A percentile compares a stretch with the other conserved stretches of the same genome.
Evolutionary conservation across 2,329 filamentous ascomycete species (phyloP).

Genomic region (Xylariaceae sp.): DNA sequence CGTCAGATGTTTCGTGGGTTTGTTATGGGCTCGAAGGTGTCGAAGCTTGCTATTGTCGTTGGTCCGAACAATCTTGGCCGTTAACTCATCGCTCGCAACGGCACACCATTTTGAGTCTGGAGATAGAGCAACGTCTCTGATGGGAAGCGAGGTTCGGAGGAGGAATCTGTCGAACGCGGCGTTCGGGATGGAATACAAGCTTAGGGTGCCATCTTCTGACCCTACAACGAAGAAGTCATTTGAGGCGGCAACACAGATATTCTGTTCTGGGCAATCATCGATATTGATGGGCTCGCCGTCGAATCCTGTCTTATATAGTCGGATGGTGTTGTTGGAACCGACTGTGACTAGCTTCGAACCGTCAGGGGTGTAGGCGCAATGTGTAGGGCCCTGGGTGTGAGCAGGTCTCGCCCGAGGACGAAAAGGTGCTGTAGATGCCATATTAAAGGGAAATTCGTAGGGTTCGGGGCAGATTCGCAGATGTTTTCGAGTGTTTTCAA

Average conservation of each 20-base stretch:
- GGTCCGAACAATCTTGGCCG: constrained; percentile 81
- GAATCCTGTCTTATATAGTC: constrained; percentile 84
- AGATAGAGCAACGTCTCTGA: constrained; percentile 80
- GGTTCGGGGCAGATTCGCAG: too few relatives aligned
- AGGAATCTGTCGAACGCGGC: constrained; percentile 75
- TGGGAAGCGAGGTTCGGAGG: constrained; percentile 74
- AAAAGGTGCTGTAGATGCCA: constrained; percentile 38
- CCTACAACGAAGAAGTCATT: constrained; percentile 83
- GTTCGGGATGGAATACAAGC: constrained; percentile 75
- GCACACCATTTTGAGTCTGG: constrained; percentile 81
- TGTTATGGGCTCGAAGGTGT: constrained; percentile 74
- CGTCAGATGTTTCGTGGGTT: constrained; percentile 83
- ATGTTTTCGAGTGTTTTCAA: constrained; percentile 3
- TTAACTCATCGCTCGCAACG: constrained; percentile 92
- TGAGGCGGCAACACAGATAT: constrained; percentile 69
- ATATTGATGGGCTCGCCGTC: constrained; percentile 90
- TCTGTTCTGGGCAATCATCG: constrained; percentile 84
- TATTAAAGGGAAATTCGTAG: constrained; percentile 15
- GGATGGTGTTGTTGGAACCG: constrained; percentile 87
- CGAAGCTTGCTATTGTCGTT: constrained; percentile 71
- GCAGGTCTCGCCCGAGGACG: constrained; percentile 61
- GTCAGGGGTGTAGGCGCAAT: constrained; percentile 82
- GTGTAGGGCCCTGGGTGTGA: constrained; percentile 81
- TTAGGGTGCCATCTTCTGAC: constrained; percentile 93
- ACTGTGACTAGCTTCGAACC: constrained; percentile 83